Base-by-base conservation (phyloP, 495 filamentous ascomycete species). In the Penicillium crystallinum region DNA sequence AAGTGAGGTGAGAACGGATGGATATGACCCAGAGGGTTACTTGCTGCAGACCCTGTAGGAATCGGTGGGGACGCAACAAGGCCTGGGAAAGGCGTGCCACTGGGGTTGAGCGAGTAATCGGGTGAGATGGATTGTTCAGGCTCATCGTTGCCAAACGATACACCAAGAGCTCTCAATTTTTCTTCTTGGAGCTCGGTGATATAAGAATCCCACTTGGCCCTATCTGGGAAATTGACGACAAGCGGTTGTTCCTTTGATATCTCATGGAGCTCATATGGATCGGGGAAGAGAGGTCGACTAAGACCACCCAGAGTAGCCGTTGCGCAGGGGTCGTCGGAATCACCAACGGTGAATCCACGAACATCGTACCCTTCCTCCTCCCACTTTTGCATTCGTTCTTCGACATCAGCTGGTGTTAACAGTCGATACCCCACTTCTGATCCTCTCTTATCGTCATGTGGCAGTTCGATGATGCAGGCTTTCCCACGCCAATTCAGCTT, bases 131-230 rank as follows among this genome's bases (percentile, higher is more conserved):
- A 76, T 11, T 79, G 77, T 34, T 66, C 67, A 14, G 81, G 76
- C 22, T 91, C 87, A 9, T 89, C 85, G 38, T 86, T 85, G 19
- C 83, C 86, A 47, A 86, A 76, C 15, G 79, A 87, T 2, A 97
- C 93, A 38, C 93, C 93, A 39, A 98, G 77, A 43, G 91, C 90
- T 30, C 88, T 83, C 35, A 98, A 76, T 70, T 95, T 98, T 53
- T 91, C 87, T 68, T 98, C 93, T 60, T 85, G 84, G 46, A 97
- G 67, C 45, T 81, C 78, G 41, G 85, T 76, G 27, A 92, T 87
- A 69, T 97, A 96, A 14, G 78, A 71, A 62, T 89, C 84, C 92
- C 93, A 97, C 23, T 86, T 87, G 69, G 69, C 62, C 36, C 65
- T 76, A 66, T 96, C 85, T 0, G 95, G 93, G 59, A 98, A 83